phyloP scores from a whole-genome alignment of 2,329 filamentous ascomycete genomes.

The Fusarium anguioides region DNA sequence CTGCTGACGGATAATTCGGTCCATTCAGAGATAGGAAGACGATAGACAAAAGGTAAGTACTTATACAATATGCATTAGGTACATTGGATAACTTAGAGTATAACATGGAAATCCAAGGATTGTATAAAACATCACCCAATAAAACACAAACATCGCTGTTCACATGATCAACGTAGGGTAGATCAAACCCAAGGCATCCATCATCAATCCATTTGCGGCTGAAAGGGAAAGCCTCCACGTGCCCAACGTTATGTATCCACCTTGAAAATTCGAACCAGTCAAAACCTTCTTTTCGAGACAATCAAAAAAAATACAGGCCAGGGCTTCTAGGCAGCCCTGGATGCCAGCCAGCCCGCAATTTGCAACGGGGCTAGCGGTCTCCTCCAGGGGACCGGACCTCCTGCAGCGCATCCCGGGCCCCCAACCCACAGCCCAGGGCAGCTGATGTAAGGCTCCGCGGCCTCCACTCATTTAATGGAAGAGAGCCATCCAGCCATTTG shows the following conservation, averaged over 20 bases:
- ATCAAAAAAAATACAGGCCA: background rate
- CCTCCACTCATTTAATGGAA: slow-evolving; percentile 29
- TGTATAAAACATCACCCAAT: background rate
- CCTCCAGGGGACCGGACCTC: slow-evolving; percentile 21
- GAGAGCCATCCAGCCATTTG: slow-evolving; percentile 29
- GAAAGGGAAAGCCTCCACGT: slow-evolving; percentile 39
- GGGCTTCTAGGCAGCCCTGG: too few species aligned
- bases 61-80: background rate
- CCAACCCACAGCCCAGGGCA: too few species aligned
- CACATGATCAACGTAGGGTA: slow-evolving; percentile 23
- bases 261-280: slow-evolving; percentile 16
- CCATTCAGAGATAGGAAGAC: background rate
- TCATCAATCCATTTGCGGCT: slow-evolving; percentile 27
- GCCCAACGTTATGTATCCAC: slow-evolving; percentile 32
- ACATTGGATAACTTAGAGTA: too few species aligned
- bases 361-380: slow-evolving; percentile 27
- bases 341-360: too few species aligned
- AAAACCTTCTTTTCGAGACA: slow-evolving; percentile 13
- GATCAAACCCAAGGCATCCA: background rate
- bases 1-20: background rate
- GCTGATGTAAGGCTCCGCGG: slow-evolving; percentile 37
- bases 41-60: background rate
- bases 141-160: background rate
- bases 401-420: slow-evolving; percentile 10
- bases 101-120: background rate